These are phyloP conservation scores for Backusella circina DNA, from an alignment of 192 early-diverging fungal species.

Conservation along the genomic window DNA sequence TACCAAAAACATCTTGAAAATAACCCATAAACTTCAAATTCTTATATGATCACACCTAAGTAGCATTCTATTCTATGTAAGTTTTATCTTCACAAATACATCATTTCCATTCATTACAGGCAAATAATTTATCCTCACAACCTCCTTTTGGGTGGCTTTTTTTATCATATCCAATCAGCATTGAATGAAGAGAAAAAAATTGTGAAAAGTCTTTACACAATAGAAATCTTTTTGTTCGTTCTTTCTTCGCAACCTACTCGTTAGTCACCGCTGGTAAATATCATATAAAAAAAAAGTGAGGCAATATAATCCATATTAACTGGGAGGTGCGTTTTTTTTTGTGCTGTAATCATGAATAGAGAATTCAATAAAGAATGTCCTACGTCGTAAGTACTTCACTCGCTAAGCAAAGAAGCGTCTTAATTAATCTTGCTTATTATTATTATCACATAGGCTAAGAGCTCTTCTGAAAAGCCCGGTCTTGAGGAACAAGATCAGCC, in stretches of 20 bases:
- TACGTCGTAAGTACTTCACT: conserved; percentile 23
- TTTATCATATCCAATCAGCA: conserved; percentile 11
- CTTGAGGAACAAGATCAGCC: conserved; percentile 65
- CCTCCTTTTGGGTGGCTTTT: conserved; percentile 11
- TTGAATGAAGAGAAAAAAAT: not conserved
- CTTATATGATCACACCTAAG: too few species aligned
- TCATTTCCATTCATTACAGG: not conserved
- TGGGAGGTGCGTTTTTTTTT: not conserved
- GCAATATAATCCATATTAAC: not conserved
- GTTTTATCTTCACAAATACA: too few species aligned
- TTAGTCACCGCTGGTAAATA: conserved; percentile 33
- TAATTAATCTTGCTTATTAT: not conserved
- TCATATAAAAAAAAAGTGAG: not conserved
- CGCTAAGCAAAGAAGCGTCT: not conserved
- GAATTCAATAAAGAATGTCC: conserved; percentile 29
- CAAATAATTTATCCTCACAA: not conserved
- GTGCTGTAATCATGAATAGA: not conserved
- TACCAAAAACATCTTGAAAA: too few species aligned
- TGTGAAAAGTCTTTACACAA: conserved; percentile 6
- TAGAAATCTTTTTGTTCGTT: conserved; percentile 4
- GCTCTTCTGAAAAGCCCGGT: conserved; percentile 59
- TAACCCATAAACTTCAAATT: too few species aligned
- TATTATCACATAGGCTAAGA: conserved; percentile 31
- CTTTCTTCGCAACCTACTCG: conserved; percentile 14
- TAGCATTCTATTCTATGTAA: too few species aligned